Conservation (phyloP, 2,329 filamentous ascomycete genomes). For the Aureobasidium sp. region DNA sequence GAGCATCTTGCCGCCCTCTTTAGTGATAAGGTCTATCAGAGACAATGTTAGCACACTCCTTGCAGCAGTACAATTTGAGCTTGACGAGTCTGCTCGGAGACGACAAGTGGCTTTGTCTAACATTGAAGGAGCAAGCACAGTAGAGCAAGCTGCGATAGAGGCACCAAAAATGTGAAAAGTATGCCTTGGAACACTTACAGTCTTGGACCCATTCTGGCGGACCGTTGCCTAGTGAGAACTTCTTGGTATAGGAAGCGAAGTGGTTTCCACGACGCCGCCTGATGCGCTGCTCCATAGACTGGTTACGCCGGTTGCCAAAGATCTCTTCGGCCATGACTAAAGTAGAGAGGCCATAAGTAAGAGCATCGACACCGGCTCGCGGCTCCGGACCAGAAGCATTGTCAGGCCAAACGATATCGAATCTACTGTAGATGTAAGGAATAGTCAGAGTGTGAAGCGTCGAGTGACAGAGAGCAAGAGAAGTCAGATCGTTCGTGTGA, state of each 20-base stretch:
- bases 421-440: conserved; percentile 72
- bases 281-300: conserved; percentile 4
- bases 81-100: not conserved
- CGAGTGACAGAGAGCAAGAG: conserved; percentile 68
- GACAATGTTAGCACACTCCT: conserved; percentile 27
- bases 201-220: conserved; percentile 70
- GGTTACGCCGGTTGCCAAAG: conserved; percentile 35
- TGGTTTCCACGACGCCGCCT: conserved; percentile 55
- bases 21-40: conserved; percentile 55
- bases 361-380: conserved; percentile 66
- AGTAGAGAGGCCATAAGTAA: conserved; percentile 74
- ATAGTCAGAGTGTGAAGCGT: conserved; percentile 66
- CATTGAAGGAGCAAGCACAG: not conserved
- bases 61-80: not conserved
- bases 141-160: not conserved
- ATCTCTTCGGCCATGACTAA: conserved; percentile 63
- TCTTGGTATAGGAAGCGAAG: conserved; percentile 69
- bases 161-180: not conserved
- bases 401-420: conserved; percentile 85
- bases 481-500: conserved; percentile 72
- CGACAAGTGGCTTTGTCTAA: no score
- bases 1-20: conserved; percentile 83
- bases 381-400: conserved; percentile 54
- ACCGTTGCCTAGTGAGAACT: conserved; percentile 79
- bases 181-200: conserved; percentile 14